Conservation (phyloP, 345 rosid species). For the Raphanus raphanistrum region DNA sequence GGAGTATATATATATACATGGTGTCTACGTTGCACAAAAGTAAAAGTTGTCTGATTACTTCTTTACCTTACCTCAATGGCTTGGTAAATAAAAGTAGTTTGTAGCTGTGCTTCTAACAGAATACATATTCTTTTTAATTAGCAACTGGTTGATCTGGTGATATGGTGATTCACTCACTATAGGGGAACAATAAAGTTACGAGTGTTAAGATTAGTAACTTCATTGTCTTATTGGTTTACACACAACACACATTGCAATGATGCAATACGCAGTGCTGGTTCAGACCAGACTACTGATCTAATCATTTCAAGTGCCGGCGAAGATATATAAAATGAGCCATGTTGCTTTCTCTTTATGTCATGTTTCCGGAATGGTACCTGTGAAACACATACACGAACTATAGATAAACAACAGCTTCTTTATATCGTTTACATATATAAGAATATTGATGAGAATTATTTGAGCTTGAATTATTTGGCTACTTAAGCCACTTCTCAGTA, state of each 20-base stretch:
- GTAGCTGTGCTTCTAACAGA: not conserved
- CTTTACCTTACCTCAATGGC: not conserved
- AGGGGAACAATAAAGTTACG: not conserved
- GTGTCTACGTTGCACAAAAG: not conserved
- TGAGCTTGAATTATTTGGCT: constrained; percentile 32
- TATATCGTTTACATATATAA: constrained; percentile 19
- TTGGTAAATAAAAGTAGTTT: not conserved
- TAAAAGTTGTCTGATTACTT: not conserved
- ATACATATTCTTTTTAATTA: not conserved
- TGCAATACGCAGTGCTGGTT: constrained; percentile 50
- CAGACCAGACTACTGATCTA: constrained; percentile 53
- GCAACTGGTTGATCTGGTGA: not conserved
- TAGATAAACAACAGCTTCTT: constrained; percentile 33
- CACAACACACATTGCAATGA: constrained; percentile 21
- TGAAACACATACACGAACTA: constrained; percentile 24
- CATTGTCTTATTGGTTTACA: not conserved
- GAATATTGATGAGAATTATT: constrained; percentile 7
- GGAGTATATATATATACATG: not conserved
- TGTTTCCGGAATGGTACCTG: constrained; percentile 29
- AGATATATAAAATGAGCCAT: constrained; percentile 20
- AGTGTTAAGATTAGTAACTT: not conserved
- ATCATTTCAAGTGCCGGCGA: constrained; percentile 32
- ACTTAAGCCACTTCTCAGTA: constrained; percentile 29
- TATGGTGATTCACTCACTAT: not conserved
- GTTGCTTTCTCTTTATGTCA: constrained; percentile 21